Evolutionary conservation across 495 filamentous ascomycete species (phyloP).

Genomic region (Penicillium crystallinum): DNA sequence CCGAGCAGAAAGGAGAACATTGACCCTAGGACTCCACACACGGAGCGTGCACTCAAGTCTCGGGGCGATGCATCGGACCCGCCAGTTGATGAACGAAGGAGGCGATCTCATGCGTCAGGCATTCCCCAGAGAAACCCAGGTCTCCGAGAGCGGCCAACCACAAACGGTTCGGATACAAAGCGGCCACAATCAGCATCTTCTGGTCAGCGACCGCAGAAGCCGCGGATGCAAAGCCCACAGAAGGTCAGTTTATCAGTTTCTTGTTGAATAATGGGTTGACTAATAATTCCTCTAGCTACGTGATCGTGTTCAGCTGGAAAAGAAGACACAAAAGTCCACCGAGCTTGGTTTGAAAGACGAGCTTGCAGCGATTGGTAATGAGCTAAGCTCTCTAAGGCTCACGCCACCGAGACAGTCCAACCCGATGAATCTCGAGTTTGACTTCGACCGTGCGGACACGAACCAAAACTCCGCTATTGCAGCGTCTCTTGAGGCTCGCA

Average conservation of each 20-base stretch:
- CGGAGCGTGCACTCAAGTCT: slow-evolving; percentile 33
- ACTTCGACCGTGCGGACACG: neutral
- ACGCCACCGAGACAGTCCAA: slow-evolving; percentile 22
- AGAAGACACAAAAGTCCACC: slow-evolving; percentile 62
- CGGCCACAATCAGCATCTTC: slow-evolving; percentile 32
- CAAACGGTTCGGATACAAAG: slow-evolving; percentile 34
- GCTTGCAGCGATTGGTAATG: slow-evolving; percentile 74
- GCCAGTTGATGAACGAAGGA: slow-evolving; percentile 38
- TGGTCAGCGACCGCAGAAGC: slow-evolving; percentile 51
- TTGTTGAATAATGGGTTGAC: neutral
- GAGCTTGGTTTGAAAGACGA: slow-evolving; percentile 69
- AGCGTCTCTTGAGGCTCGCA: slow-evolving; percentile 49
- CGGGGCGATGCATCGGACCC: slow-evolving; percentile 37
- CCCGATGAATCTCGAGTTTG: slow-evolving; percentile 8
- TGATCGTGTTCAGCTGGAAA: slow-evolving; percentile 79
- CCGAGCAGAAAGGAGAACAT: slow-evolving; percentile 56
- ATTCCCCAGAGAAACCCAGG: slow-evolving; percentile 48
- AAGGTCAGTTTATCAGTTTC: slow-evolving; percentile 45
- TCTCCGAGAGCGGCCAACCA: slow-evolving; percentile 49
- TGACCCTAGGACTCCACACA: slow-evolving; percentile 29
- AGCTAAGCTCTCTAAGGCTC: slow-evolving; percentile 61
- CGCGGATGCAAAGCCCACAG: slow-evolving; percentile 84
- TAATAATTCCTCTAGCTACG: slow-evolving; percentile 48
- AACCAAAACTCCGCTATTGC: slow-evolving; percentile 8
- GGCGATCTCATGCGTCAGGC: slow-evolving; percentile 47